Percentiles rank a stretch among this genome's conserved stretches.
phyloP scores from a whole-genome alignment of 1,284 basidiomycete genomes.

The Thecaphora thlaspeos region DNA sequence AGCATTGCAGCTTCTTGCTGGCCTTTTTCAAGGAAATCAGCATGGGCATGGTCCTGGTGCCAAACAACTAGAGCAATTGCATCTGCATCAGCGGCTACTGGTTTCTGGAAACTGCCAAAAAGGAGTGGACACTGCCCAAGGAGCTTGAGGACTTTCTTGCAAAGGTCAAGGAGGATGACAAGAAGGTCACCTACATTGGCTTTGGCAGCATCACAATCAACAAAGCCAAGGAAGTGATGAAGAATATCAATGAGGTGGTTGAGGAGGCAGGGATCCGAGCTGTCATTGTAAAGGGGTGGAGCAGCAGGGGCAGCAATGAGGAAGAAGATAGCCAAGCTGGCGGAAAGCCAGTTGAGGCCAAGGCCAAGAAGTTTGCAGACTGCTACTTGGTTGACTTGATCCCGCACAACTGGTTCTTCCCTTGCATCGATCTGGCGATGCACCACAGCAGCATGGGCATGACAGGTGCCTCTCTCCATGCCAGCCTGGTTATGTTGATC shows the following conservation, averaged over 20 bases:
- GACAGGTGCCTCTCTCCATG: slow-evolving; percentile 83
- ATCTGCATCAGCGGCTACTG: slow-evolving; percentile 76
- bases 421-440: slow-evolving; percentile 86
- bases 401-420: slow-evolving; percentile 96
- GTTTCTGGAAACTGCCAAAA: slow-evolving; percentile 69
- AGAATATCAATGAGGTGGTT: slow-evolving; percentile 83
- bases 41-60: slow-evolving; percentile 78
- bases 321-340: slow-evolving; percentile 60
- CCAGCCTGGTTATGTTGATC: slow-evolving; percentile 91
- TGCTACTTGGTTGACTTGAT: slow-evolving; percentile 76
- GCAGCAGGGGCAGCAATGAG: slow-evolving; percentile 66
- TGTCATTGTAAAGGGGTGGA: slow-evolving; percentile 96
- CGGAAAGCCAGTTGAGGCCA: slow-evolving; percentile 69
- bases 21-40: slow-evolving; percentile 90
- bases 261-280: slow-evolving; percentile 75
- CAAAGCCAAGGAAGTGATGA: slow-evolving; percentile 86
- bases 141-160: slow-evolving; percentile 80
- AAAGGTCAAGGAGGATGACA: slow-evolving; percentile 68
- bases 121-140: slow-evolving; percentile 78
- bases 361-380: too few relatives aligned
- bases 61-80: slow-evolving; percentile 95
- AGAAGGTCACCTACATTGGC: slow-evolving; percentile 95
- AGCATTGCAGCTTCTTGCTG: slow-evolving; percentile 82
- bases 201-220: slow-evolving; percentile 97
- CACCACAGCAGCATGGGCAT: slow-evolving; percentile 97